Evolutionary conservation across 2,329 filamentous ascomycete species (phyloP), one percentile per base, ranked within the genome.

Genomic region (Ramularia endophylla): DNA sequence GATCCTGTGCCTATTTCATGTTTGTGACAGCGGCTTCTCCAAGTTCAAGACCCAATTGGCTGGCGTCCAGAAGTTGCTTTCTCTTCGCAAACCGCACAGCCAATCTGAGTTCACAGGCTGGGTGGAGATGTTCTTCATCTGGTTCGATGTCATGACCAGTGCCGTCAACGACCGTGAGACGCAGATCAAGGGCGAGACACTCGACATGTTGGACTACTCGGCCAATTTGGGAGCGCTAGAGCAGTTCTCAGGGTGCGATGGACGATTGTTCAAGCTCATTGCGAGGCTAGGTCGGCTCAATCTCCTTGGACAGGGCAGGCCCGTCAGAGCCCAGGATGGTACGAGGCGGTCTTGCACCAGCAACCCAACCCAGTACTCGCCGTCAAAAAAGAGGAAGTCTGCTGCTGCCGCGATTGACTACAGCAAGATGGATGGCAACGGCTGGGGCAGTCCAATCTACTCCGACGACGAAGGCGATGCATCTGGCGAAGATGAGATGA

Each of bases 41-140:
- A 90, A 90, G 57, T 95, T 95, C 66, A 86, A 88, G 53, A 92
- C 86, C 0, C 90, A 95, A 60, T 88, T 95, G 56, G 87, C 87
- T 1, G 89, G 90, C 0, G 88, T 95, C 28, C 89, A 88, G 66
- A 94, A 94, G 69, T 80, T 97, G 22, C 75, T 95, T 8, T 78
- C 81, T 3, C 78, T 95, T 67, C 77, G 88, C 44, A 77, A 83
- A 50, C 71, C 78, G 60, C 65, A 74, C 60, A 56, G 80, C 57
- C 63, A 77, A 33, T 71, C 71, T 9, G 69, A 80, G 37, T 85
- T 88, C 46, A 84, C 87, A 44, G 79, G 81, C 9, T 95, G 89
- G 89, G 90, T 95, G 70, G 86, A 94, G 56, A 81, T 87, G 30
- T 80, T 95, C 53, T 95, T 95, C 59, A 92, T 87, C 25, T 94